Evolutionary conservation across 2,329 filamentous ascomycete species (phyloP), one percentile per base, ranked within the genome.

Genomic region (Orbilia ellipsospora): DNA sequence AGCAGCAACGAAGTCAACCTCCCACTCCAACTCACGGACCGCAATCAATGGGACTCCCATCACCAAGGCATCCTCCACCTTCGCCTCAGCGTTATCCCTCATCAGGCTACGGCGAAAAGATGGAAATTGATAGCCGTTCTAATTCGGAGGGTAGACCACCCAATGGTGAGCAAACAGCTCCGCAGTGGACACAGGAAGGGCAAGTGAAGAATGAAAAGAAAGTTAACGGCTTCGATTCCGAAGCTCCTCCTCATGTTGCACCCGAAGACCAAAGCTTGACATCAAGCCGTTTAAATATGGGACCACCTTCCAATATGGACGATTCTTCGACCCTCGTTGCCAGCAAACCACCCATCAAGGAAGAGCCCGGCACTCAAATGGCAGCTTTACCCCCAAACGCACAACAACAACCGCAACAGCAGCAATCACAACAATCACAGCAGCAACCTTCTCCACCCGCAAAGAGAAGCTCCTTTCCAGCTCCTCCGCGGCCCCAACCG

Each of bases 121-220:
- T 74, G 70, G 70, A 74, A 36, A 74, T 74, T 31, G 70, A 74
- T 48, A 63, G 57, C 44, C 63, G 70, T 20, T 68, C 70, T 12
- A 63, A 56, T 45, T 74, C 63, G 51, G 70, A 74, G 26, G 20
- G 63, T 54, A 68, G 70, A 57, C 62, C 48, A 42, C 45, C 57
- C 12, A 68, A 68, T 28, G 57, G 70, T 55, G 70, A 74, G 51
- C 62, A 61, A 63, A 62, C 56, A 61, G 52, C 70, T 57, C 63
- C 63, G 45, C 70, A 74, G 54, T 74, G 70, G 70, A 40, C 63
- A 52, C 70, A 62, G 45, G 70, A 74, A 36, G 56, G 56, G 57
- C 70, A 74, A 56, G 63, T 68, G 57, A 74, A 74, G 54, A 62
- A 20, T 13, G 70, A 74, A 62, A 74, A 74, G 52, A 74, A 74